A percentile compares a stretch with the other conserved stretches of the same genome.
These are phyloP conservation scores for Ambrosia trifida DNA, from an alignment of 129 eudicot genomes.

Conservation along the genomic window DNA sequence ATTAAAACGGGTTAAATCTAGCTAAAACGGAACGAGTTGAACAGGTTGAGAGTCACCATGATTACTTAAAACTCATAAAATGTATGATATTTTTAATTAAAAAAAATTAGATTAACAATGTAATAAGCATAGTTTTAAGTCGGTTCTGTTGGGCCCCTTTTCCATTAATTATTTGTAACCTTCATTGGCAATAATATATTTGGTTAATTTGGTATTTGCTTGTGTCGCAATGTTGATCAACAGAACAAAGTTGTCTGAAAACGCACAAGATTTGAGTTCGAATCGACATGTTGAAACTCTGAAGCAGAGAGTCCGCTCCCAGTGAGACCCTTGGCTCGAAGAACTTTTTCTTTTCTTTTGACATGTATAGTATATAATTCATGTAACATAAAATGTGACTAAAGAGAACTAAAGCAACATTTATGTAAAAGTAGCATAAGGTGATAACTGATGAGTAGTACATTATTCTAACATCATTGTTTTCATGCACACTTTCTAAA, in stretches of 20 bases:
- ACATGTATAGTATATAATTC: too few species aligned
- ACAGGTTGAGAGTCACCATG: not conserved
- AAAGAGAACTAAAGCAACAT: too few species aligned
- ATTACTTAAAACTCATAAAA: not conserved
- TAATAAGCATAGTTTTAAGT: not conserved
- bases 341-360: too few species aligned
- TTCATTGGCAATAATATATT: constrained; percentile 3
- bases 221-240: constrained; percentile 49
- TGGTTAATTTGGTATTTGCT: constrained; percentile 10
- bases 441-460: too few species aligned
- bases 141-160: too few species aligned
- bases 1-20: not conserved
- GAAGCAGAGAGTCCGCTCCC: constrained; percentile 78
- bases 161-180: not conserved
- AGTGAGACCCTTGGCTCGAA: too few species aligned
- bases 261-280: constrained; percentile 41
- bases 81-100: not conserved
- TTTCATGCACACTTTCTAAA: too few species aligned
- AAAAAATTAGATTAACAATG: not conserved
- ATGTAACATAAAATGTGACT: too few species aligned
- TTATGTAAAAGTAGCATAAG: too few species aligned
- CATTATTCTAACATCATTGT: too few species aligned
- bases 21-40: not conserved
- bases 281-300: constrained; percentile 48
- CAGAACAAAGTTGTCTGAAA: constrained; percentile 50